These are phyloP conservation scores for Fusarium incarnatum DNA, from an alignment of 2,329 filamentous ascomycete species.

Conservation along the genomic window DNA sequence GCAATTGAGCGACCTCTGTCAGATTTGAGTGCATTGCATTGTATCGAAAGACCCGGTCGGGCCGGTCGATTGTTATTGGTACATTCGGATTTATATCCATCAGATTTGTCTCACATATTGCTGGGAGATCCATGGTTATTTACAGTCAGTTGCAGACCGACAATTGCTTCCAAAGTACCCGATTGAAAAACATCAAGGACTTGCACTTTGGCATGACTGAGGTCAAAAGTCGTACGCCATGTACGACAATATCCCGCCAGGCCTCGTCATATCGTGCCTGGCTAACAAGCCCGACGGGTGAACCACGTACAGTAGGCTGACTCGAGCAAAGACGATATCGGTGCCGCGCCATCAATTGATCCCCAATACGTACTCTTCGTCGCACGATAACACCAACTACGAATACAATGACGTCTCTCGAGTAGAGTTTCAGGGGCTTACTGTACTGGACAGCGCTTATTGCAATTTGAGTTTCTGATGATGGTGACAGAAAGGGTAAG, in stretches of 20 bases:
- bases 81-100: conserved; percentile 13
- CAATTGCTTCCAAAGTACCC: no score
- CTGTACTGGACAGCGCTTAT: conserved; percentile 1
- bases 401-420: conserved; percentile 28
- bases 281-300: conserved; percentile 4
- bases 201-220: background rate
- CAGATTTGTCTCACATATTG: background rate
- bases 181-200: background rate
- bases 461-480: conserved; percentile 10
- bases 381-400: background rate
- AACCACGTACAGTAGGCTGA: conserved; percentile 22
- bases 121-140: background rate
- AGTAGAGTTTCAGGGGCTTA: conserved; percentile 29
- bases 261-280: conserved; percentile 36
- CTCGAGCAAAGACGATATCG: conserved; percentile 28
- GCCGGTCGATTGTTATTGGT: background rate
- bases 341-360: conserved; percentile 13
- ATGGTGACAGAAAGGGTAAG: background rate
- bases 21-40: conserved; percentile 1
- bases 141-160: background rate
- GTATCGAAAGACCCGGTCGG: conserved; percentile 17
- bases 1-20: conserved; percentile 12
- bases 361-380: conserved; percentile 3
- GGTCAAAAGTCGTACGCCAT: conserved; percentile 12
- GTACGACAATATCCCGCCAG: conserved; percentile 3